Evolutionary conservation across 495 filamentous ascomycete species (phyloP).

Genomic region (Bathelium albidoporum): DNA sequence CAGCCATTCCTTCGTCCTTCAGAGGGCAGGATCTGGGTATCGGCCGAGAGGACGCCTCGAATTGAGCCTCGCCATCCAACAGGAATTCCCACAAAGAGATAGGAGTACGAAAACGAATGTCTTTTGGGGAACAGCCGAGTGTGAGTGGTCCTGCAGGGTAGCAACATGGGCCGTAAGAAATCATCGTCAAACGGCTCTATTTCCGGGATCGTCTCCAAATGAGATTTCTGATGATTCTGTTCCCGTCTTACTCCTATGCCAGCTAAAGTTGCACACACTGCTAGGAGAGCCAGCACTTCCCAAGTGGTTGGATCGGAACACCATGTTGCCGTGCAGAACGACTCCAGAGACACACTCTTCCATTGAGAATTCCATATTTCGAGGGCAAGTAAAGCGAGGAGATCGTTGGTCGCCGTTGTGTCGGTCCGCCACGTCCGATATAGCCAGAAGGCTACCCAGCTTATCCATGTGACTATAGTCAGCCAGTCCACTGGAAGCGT

Average conservation of each 20-base stretch:
- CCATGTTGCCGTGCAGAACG: not conserved
- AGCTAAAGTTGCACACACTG: not conserved
- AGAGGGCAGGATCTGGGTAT: slow-evolving; percentile 14
- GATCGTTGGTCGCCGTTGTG: not conserved
- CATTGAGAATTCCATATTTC: not conserved
- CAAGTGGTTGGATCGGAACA: not conserved
- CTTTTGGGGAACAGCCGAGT: slow-evolving; percentile 50
- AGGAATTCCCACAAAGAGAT: slow-evolving; percentile 56
- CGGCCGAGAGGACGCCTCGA: slow-evolving; percentile 45
- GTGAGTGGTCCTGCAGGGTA: slow-evolving; percentile 54
- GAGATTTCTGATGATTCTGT: not conserved
- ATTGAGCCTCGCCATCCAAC: slow-evolving; percentile 47
- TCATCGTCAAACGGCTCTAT: slow-evolving; percentile 13
- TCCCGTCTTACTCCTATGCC: not conserved
- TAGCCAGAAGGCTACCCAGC: not conserved
- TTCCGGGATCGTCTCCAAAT: not conserved
- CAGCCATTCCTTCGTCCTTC: slow-evolving; percentile 29
- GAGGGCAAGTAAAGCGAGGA: not conserved
- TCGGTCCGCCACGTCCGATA: slow-evolving; percentile 1
- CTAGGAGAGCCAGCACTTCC: not conserved
- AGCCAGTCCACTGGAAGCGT: not conserved
- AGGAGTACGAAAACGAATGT: slow-evolving; percentile 56
- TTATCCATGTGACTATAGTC: not conserved
- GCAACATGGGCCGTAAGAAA: slow-evolving; percentile 23
- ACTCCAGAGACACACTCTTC: not conserved